Evolutionary conservation across 2,329 filamentous ascomycete species (phyloP), one percentile per base, ranked within the genome.

Genomic region (Byssothecium circinans): DNA sequence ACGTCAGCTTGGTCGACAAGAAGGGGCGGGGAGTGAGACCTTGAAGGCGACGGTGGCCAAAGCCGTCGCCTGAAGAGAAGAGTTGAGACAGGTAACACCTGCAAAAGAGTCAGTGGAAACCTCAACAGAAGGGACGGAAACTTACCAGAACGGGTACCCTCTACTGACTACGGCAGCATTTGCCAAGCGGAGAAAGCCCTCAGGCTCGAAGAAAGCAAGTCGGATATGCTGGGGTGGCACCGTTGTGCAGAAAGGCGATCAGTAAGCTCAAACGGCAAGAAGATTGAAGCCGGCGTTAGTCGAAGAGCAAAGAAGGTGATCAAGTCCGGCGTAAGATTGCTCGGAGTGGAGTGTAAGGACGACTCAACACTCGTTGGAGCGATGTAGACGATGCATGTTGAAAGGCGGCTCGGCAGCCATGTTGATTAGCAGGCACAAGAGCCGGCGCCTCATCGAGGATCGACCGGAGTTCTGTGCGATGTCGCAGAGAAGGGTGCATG

Each of bases 381-480:
- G 6, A 38, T 14, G 19, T 18, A 12, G 8, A 22, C 22, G 17
- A 38, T 19, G 12, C 35, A 23, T 19, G 19, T 12, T 14, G 35
- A 38, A 12, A 22, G 12, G 5, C 22, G 19, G 35, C 18, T 22
- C 12, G 20, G 17, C 15, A 18, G 33, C 19, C 12, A 17, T 38
- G 11, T 12, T 12, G n/a, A 32, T 43, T 47, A 50, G 35, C 27
- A 25, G 20, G 41, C 22, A 44, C 40, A 22, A 15, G 18, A 41
- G 11, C 29, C 29, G 35, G 43, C 35, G 43, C 48, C 43, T 47
- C 40, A 47, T 47, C 43, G 48, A 47, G 43, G 33, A 32, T 43
- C 43, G 43, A 50, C 43, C 40, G 27, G 18, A 45, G 18, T 25
- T 19, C 4, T 10, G 35, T 50, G 30, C 36, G 23, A 25, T 25